Evolutionary conservation across 116 monocot species (phyloP).

Genomic region (Cymodocea nodosa): DNA sequence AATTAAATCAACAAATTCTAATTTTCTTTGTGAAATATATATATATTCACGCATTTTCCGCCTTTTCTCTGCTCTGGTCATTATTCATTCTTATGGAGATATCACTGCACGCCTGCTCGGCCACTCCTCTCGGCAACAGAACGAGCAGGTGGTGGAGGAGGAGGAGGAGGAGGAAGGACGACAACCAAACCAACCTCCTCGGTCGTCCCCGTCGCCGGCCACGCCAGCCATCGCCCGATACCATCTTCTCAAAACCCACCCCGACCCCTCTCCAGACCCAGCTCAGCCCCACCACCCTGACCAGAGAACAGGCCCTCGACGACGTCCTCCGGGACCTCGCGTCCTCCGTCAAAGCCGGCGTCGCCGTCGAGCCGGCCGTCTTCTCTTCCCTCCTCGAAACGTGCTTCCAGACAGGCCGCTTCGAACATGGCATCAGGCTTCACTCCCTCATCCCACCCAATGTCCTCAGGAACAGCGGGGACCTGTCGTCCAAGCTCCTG

Average conservation of each 20-base stretch:
- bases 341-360: conserved; percentile 23
- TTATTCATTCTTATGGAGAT: not conserved
- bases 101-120: not conserved
- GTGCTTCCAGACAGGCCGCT: conserved; percentile 22
- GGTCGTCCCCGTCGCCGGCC: not conserved
- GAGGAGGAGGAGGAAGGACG: not conserved
- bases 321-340: conserved; percentile 42
- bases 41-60: too few relatives aligned
- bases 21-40: too few relatives aligned
- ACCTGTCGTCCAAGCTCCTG: conserved; percentile 42
- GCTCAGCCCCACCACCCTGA: not conserved
- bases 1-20: too few relatives aligned
- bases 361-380: conserved; percentile 31
- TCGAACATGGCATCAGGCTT: conserved; percentile 27
- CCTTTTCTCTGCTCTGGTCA: too few relatives aligned
- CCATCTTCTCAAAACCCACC: conserved; percentile 6
- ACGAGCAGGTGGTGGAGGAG: not conserved
- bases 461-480: conserved; percentile 31
- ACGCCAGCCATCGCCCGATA: not conserved
- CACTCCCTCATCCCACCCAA: conserved; percentile 48
- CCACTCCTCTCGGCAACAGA: not conserved
- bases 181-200: not conserved
- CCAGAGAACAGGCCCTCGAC: conserved; percentile 28
- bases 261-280: conserved; percentile 4
- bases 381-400: conserved; percentile 63